These are phyloP conservation scores for Mycothermus thermophilus DNA, from an alignment of 495 filamentous ascomycete genomes.

Conservation along the genomic window DNA sequence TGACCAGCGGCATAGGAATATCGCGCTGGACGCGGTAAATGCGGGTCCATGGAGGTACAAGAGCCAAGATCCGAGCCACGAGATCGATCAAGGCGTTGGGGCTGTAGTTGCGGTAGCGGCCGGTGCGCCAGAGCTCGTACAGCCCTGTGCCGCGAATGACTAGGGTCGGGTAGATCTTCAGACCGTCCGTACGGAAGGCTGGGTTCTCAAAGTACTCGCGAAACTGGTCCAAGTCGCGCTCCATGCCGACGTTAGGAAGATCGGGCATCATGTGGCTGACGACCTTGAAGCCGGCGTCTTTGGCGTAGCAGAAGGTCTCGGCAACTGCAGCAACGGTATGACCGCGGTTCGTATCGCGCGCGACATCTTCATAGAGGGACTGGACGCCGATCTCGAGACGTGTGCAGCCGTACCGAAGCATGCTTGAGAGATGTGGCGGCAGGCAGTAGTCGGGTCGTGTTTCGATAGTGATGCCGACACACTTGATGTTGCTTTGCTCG, in stretches of 20 bases:
- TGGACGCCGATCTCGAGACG: slow-evolving; percentile 91
- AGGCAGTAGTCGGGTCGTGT: slow-evolving; percentile 94
- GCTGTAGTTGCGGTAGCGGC: slow-evolving; percentile 95
- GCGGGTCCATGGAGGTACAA: slow-evolving; percentile 93
- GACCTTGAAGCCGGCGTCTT: slow-evolving; percentile 97
- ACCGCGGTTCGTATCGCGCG: slow-evolving; percentile 89
- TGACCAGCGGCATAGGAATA: slow-evolving; percentile 97
- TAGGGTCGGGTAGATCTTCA: slow-evolving; percentile 96
- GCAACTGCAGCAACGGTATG: slow-evolving; percentile 91
- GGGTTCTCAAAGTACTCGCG: slow-evolving; percentile 96
- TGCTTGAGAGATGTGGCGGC: slow-evolving; percentile 76
- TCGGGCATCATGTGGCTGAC: slow-evolving; percentile 99
- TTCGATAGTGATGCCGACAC: slow-evolving; percentile 96
- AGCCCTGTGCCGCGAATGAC: slow-evolving; percentile 95
- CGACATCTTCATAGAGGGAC: slow-evolving; percentile 96
- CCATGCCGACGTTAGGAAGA: slow-evolving; percentile 94
- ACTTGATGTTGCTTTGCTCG: slow-evolving; percentile 90
- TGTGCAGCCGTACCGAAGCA: slow-evolving; percentile 95
- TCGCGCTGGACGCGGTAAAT: slow-evolving; percentile 98
- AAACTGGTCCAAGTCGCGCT: slow-evolving; percentile 92
- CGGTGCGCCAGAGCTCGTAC: slow-evolving; percentile 95
- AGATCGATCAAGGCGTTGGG: slow-evolving; percentile 92
- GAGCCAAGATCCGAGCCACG: slow-evolving; percentile 83
- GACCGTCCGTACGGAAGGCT: slow-evolving; percentile 88
- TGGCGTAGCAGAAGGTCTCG: slow-evolving; percentile 86